Evolutionary conservation across 208 protist species (phyloP).

Genomic region (Leishmania gerbilli): DNA sequence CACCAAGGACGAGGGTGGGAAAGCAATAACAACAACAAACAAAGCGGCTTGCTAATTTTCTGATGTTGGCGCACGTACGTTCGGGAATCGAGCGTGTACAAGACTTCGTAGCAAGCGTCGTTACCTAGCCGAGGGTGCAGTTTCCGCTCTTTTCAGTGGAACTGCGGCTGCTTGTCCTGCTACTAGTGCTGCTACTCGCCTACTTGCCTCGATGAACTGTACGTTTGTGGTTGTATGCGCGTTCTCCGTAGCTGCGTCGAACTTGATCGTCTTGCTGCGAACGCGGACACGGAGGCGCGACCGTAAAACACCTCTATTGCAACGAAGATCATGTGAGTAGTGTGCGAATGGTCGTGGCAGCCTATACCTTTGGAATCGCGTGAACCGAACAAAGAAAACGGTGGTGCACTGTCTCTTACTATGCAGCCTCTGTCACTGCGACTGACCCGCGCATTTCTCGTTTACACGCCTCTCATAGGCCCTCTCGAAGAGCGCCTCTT

Average conservation of each 20-base stretch:
- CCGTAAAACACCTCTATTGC: not conserved
- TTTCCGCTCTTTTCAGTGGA: not conserved
- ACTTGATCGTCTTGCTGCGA: not conserved
- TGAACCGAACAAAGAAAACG: not conserved
- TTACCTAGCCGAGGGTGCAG: not conserved
- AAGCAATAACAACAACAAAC: conserved; percentile 23
- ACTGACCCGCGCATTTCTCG: not conserved
- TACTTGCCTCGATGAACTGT: not conserved
- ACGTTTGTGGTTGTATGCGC: not conserved
- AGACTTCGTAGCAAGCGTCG: not conserved
- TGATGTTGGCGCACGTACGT: conserved; percentile 7
- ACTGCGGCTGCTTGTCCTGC: too few species aligned
- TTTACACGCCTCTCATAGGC: not conserved
- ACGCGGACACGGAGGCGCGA: not conserved
- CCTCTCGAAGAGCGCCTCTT: not conserved
- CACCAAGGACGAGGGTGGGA: conserved; percentile 28
- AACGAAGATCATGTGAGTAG: not conserved
- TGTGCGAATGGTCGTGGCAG: not conserved
- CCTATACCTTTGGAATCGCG: too few species aligned
- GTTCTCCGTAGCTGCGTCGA: not conserved
- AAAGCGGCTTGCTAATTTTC: conserved; percentile 80
- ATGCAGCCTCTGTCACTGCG: not conserved
- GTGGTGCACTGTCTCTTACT: not conserved
- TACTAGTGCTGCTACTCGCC: not conserved
- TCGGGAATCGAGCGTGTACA: not conserved